phyloP scores from a whole-genome alignment of 352 stramenopile species.

The Pythium sukuiense region DNA sequence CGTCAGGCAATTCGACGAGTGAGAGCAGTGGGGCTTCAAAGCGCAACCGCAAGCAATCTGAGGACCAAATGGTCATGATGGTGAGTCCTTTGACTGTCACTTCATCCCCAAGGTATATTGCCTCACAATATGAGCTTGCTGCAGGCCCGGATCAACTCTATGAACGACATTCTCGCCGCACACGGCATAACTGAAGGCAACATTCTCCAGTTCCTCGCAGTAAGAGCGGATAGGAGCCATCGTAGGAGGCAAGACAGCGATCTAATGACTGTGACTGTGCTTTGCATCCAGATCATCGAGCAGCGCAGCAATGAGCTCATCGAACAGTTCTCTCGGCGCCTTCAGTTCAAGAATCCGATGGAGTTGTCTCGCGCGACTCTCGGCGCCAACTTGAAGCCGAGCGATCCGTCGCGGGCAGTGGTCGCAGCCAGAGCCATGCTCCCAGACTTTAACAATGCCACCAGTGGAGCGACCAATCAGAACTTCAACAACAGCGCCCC shows the following conservation, averaged over 20 bases:
- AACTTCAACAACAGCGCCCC: background rate
- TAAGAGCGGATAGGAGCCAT: constrained; percentile 17
- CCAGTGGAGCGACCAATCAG: background rate
- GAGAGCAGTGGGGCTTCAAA: constrained; percentile 38
- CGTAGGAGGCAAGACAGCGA: background rate
- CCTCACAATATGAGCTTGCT: background rate
- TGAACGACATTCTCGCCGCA: constrained; percentile 78
- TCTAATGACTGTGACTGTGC: background rate
- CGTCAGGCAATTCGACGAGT: constrained; percentile 27
- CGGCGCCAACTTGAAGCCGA: constrained; percentile 63
- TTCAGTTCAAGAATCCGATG: constrained; percentile 68
- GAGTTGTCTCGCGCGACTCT: constrained; percentile 55
- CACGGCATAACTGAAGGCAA: constrained; percentile 82
- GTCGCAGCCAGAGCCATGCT: constrained; percentile 47
- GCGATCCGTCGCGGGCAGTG: constrained; percentile 60
- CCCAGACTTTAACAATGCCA: constrained; percentile 28
- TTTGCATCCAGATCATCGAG: constrained; percentile 64
- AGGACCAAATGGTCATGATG: constrained; percentile 78
- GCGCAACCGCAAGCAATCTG: constrained; percentile 58
- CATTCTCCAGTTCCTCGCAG: constrained; percentile 79
- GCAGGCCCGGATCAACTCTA: constrained; percentile 82
- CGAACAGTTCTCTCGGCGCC: constrained; percentile 66
- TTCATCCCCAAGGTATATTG: background rate
- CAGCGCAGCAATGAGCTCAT: constrained; percentile 79
- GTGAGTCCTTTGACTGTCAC: constrained; percentile 21